Evolutionary conservation across 2,329 filamentous ascomycete species (phyloP), one percentile per base, ranked within the genome.

Genomic region (Fusarium humuli): DNA sequence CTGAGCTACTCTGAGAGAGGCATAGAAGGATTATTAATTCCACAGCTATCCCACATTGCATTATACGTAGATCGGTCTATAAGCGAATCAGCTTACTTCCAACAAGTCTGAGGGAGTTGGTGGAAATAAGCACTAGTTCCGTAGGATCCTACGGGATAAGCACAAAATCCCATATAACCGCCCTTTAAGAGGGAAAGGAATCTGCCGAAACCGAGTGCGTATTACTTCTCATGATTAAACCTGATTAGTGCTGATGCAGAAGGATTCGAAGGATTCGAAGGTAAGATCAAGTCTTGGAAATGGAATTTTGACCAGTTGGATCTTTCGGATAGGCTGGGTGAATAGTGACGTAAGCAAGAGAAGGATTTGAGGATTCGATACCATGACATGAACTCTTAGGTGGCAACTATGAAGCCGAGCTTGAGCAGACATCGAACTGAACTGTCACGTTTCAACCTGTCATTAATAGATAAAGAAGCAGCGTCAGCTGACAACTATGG

Each of bases 131-230:
- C 34, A 37, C 34, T 37, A 37, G 2, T 1, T n/a, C 6, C 6
- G 0, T 2, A n/a, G 10, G 10, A n/a, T 37, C 18, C 1, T 37
- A n/a, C 2, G 34, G 2, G 18, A 37, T n/a, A 37, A n/a, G 34
- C 18, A 37, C 34, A 37, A 4, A n/a, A 12, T n/a, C 34, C 18
- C 10, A 37, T 4, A 37, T 37, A 37, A n/a, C 18, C 34, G 34
- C 2, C 18, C 3, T 7, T 7, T 6, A n/a, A n/a, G 6, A n/a
- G 18, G 1, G 1, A 2, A 12, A 12, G 18, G 18, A 37, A 11
- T 12, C 10, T n/a, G 18, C 34, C 18, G 6, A n/a, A n/a, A 37
- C 18, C 3, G 34, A 37, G 7, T 12, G 34, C 34, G 6, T n/a
- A 6, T 29, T 29, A 13, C 5, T 27, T 27, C 3, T 27, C 27